Base-by-base conservation (phyloP, 1,284 basidiomycete species). In the Cryptococcus sp. region DNA sequence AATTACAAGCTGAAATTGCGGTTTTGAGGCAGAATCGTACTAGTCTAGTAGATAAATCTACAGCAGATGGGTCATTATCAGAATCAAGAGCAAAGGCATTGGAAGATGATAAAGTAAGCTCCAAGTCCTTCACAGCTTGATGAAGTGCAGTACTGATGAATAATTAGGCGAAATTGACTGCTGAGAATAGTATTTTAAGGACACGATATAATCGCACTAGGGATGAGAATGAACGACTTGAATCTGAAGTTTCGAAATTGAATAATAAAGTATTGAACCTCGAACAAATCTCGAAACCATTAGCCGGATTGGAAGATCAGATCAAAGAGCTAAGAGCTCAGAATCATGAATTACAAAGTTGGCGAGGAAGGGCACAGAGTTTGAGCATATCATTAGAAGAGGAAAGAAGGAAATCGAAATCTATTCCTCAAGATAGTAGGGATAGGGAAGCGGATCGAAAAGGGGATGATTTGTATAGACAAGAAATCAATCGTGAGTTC, bases 351-450 rank as follows among this genome's bases (percentile, higher is more conserved):
- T 37, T 72, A 24, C 60, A 57, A 41, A 49, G 48, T 3, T 69
- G 68, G 62, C 60, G 73, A 43, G 52, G 63, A 23, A 59, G 63
- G 11, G 71, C 72, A 1, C 61, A 64, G 24, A 57, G 62, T 13
- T 51, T 75, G 7, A 52, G 63, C 1, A 71, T 73, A 25, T 64
- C 72, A 47, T 52, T 75, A 7, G 74, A 75, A 53, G 67, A 68
- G 52, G 54, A 61, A 47, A 64, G 57, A 47, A 52, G 73, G 23
- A 55, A 54, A 28, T 28, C 28, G 4, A 28, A 51, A 55, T 54
- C 18, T 57, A 53, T 49, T 64, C 59, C 28, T 56, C 52, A 31
- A 52, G 46, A 19, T 53, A 50, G 43, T 19, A 47, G 59, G 41
- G 55, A 60, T 28, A 61, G 51, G 11, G 52, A 46, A 21, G 61